Conservation (phyloP, 75 land plant genomes). For the Cryptomeria japonica region DNA sequence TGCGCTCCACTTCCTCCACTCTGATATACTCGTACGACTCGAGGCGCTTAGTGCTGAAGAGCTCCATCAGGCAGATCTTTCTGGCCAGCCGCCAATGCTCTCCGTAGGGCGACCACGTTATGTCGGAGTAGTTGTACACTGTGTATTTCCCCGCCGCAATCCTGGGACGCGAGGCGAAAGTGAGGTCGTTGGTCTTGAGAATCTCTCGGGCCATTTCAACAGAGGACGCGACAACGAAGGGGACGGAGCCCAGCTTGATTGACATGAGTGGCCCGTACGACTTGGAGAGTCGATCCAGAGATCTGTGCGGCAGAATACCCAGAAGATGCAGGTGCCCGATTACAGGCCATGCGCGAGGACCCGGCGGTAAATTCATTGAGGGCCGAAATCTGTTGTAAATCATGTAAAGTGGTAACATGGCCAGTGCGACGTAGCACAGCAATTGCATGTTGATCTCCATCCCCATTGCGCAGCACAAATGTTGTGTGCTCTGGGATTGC, state of each 20-base stretch:
- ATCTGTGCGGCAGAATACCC: conserved; percentile 63
- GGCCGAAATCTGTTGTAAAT: conserved; percentile 6
- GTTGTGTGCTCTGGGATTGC: too few species aligned
- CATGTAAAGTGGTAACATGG: not conserved
- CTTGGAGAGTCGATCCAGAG: conserved; percentile 47
- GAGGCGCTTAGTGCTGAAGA: conserved; percentile 54
- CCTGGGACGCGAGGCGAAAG: conserved; percentile 48
- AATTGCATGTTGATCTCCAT: not conserved
- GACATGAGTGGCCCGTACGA: conserved; percentile 60
- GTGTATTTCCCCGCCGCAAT: conserved; percentile 47
- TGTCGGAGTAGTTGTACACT: conserved; percentile 45
- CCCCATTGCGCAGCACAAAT: not conserved
- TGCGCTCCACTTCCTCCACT: conserved; percentile 29
- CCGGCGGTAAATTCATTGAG: conserved; percentile 55
- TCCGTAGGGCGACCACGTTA: conserved; percentile 65
- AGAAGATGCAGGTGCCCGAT: conserved; percentile 68
- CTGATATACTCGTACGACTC: conserved; percentile 49
- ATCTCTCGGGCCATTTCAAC: conserved; percentile 44
- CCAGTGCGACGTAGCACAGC: not conserved
- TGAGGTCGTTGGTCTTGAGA: conserved; percentile 47
- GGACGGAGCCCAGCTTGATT: conserved; percentile 51
- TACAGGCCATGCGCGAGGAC: conserved; percentile 74
- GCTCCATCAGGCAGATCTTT: conserved; percentile 48
- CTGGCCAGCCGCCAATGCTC: conserved; percentile 60
- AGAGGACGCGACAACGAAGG: conserved; percentile 54